These are phyloP conservation scores for Fusarium sacchari DNA, from an alignment of 2,329 filamentous ascomycete species.

Conservation along the genomic window DNA sequence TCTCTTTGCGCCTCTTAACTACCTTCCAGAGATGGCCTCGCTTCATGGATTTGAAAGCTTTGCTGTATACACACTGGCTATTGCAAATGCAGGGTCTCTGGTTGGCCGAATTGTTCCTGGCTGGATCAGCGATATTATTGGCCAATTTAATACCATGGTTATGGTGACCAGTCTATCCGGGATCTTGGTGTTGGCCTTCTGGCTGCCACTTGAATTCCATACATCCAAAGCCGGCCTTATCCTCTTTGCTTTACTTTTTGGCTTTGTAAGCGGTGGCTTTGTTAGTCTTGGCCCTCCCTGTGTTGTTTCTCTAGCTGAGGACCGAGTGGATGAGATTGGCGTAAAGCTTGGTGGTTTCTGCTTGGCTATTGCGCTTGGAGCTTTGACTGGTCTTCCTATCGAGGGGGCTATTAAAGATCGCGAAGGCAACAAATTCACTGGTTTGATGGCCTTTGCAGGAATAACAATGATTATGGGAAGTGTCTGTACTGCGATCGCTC, in stretches of 20 bases:
- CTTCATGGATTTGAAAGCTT: background rate
- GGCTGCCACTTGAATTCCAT: background rate
- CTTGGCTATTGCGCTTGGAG: background rate
- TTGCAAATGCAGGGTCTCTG: background rate
- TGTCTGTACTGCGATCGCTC: background rate
- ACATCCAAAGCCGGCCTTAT: background rate
- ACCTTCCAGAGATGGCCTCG: background rate
- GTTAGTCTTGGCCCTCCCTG: background rate
- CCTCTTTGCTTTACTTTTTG: background rate
- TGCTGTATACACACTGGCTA: background rate
- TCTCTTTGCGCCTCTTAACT: background rate
- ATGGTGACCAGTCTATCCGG: too few species aligned
- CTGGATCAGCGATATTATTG: background rate
- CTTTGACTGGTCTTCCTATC: background rate
- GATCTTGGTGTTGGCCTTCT: background rate
- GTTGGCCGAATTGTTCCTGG: background rate
- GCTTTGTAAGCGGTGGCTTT: background rate
- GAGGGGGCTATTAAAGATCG: background rate
- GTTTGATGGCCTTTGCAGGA: background rate
- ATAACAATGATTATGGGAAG: background rate
- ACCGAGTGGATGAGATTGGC: background rate
- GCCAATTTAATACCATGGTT: background rate
- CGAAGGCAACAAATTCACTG: background rate
- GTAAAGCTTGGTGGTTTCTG: background rate
- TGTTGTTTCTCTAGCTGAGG: background rate